These are phyloP conservation scores for Sporothrix protearum DNA, from an alignment of 2,329 filamentous ascomycete species.

Conservation along the genomic window DNA sequence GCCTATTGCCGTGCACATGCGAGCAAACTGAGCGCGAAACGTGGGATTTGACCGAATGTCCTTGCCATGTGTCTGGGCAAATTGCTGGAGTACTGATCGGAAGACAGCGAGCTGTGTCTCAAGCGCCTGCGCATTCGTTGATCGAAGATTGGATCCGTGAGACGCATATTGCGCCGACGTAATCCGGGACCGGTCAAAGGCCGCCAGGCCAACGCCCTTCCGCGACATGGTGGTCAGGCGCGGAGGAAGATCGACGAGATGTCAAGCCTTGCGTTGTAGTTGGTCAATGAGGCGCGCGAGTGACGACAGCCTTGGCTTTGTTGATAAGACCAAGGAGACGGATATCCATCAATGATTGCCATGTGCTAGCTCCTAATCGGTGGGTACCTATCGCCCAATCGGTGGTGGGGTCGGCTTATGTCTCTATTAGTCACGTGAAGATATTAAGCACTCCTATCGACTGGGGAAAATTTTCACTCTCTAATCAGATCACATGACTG, in stretches of 20 bases:
- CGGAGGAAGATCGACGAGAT: too few species aligned
- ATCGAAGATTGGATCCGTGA: slow-evolving; percentile 84
- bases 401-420: background rate
- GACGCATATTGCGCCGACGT: slow-evolving; percentile 85
- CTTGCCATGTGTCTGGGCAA: slow-evolving; percentile 88
- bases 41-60: slow-evolving; percentile 93
- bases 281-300: background rate
- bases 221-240: slow-evolving; percentile 53
- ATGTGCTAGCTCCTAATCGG: background rate
- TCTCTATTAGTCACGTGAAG: background rate
- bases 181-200: slow-evolving; percentile 80
- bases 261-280: background rate
- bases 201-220: slow-evolving; percentile 84
- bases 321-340: background rate
- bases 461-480: slow-evolving; percentile 11
- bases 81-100: slow-evolving; percentile 90
- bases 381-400: background rate
- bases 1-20: slow-evolving; percentile 96
- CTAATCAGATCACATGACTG: background rate
- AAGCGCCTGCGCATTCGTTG: slow-evolving; percentile 77
- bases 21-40: slow-evolving; percentile 94
- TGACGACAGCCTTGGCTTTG: background rate
- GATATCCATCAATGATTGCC: background rate
- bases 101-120: slow-evolving; percentile 94
- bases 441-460: background rate